Evolutionary conservation across 179 eudicot species (phyloP).

Genomic region (Beta corolliflora): DNA sequence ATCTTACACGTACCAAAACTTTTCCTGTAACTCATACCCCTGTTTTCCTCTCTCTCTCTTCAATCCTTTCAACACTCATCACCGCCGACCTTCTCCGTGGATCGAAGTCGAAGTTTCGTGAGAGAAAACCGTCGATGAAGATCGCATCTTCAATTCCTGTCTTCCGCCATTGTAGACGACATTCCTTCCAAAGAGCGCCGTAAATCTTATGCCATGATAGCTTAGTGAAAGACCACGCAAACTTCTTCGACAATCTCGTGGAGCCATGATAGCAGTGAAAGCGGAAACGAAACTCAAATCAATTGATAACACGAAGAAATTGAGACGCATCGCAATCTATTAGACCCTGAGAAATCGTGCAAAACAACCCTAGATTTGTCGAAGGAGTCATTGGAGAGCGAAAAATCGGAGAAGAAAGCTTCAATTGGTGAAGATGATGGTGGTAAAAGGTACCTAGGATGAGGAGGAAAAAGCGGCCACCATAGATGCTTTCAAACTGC

Average conservation of each 20-base stretch:
- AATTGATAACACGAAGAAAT: constrained; percentile 52
- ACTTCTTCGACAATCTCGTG: constrained; percentile 67
- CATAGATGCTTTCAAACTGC: too few relatives aligned
- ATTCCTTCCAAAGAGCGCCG: too few relatives aligned
- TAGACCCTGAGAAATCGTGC: constrained; percentile 64
- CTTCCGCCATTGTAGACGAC: too few relatives aligned
- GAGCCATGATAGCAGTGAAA: constrained; percentile 54
- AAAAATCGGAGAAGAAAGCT: constrained; percentile 2
- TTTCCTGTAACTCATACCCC: too few relatives aligned
- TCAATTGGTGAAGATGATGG: background rate
- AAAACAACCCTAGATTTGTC: constrained; percentile 58
- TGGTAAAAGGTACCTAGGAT: background rate
- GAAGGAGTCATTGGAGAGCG: constrained; percentile 34
- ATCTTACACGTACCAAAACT: too few relatives aligned
- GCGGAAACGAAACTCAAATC: constrained; percentile 60
- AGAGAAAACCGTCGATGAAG: too few relatives aligned
- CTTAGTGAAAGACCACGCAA: constrained; percentile 41
- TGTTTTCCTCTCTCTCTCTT: too few relatives aligned
- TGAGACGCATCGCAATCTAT: constrained; percentile 62
- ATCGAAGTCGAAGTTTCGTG: too few relatives aligned
- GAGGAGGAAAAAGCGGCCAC: background rate
- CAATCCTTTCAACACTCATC: too few relatives aligned
- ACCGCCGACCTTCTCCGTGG: too few relatives aligned
- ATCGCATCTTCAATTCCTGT: too few relatives aligned
- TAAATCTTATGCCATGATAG: too few relatives aligned